Base-by-base conservation (phyloP, 352 stramenopile genomes). In the Pythium volutum region DNA sequence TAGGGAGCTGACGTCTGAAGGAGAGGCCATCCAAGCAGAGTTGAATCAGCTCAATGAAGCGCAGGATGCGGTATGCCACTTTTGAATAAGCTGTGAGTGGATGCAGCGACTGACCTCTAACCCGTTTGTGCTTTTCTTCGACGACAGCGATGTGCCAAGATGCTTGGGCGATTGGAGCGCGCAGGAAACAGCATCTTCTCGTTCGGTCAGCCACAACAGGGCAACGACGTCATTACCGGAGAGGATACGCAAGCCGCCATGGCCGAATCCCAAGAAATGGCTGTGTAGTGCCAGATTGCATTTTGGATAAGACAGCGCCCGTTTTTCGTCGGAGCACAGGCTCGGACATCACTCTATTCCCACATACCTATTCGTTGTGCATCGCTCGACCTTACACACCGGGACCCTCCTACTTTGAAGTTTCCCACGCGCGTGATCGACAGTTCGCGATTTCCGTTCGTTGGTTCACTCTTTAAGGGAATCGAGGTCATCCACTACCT, bases 401-500 rank as follows among this genome's bases (percentile, higher is more conserved):
- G 1, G 14, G 31, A 36, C 31, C 31, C 1, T 36, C 31, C 2
- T 36, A 36, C 31, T 36, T 36, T 36, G 31, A 8, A 11, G 31
- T 36, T 36, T 33, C 34, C 7, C 25, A 33, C 20, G 18, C 15
- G 26, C n/a, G 25, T 42, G 18, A 51, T 39, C 25, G 22, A 23
- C 25, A 31, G 31, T 41, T 60, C 5, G 26, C 38, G 54, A 60
- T 42, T 25, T 20, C 18, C 8, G 11, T 36, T 53, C 4, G 8
- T 53, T 36, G 14, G 54, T 59, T 88, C 70, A 92, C 65, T 89
- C 80, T 65, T 92, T 92, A 38, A 90, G 71, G 25, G 79, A 79
- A 66, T 92, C 82, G 22, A 92, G 70, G 62, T 90, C 82, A 20
- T 88, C 80, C 45, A 74, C 76, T 51, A 89, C 82, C 73, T 92